These are phyloP conservation scores for Calonectria pteridis DNA, from an alignment of 2,329 filamentous ascomycete species.

Conservation along the genomic window DNA sequence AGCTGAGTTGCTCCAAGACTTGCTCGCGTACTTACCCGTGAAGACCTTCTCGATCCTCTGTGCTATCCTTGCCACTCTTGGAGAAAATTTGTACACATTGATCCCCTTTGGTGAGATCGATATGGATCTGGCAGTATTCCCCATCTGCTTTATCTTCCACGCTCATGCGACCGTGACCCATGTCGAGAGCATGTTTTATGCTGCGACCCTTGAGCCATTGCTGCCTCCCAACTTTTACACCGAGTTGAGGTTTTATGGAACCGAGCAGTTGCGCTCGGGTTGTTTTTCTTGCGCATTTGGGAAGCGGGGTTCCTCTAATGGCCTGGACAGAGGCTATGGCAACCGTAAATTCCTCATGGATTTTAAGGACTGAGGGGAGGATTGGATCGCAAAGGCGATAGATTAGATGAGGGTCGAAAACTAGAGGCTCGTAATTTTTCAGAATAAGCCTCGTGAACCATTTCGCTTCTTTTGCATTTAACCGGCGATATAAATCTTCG, in stretches of 20 bases:
- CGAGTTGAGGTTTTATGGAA: constrained; percentile 64
- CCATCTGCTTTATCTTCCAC: constrained; percentile 88
- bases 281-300: constrained; percentile 29
- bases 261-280: constrained; percentile 41
- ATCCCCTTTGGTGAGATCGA: constrained; percentile 71
- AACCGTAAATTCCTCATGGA: constrained; percentile 75
- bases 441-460: constrained; percentile 88
- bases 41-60: constrained; percentile 73
- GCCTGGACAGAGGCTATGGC: constrained; percentile 68
- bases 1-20: neutral
- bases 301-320: constrained; percentile 35
- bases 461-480: constrained; percentile 80
- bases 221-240: constrained; percentile 74
- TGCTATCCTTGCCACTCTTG: constrained; percentile 93
- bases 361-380: constrained; percentile 76
- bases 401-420: constrained; percentile 68
- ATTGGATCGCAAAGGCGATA: constrained; percentile 75
- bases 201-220: constrained; percentile 75
- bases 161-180: constrained; percentile 74
- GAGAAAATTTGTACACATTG: constrained; percentile 84
- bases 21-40: constrained; percentile 59
- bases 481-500: constrained; percentile 67
- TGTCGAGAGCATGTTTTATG: constrained; percentile 79
- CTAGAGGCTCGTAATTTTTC: constrained; percentile 78
- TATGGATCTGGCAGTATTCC: constrained; percentile 90